A percentile compares a stretch with the other conserved stretches of the same genome.
phyloP scores from a whole-genome alignment of 2,329 filamentous ascomycete genomes.

The Stagonosporopsis cucurbitacearum region DNA sequence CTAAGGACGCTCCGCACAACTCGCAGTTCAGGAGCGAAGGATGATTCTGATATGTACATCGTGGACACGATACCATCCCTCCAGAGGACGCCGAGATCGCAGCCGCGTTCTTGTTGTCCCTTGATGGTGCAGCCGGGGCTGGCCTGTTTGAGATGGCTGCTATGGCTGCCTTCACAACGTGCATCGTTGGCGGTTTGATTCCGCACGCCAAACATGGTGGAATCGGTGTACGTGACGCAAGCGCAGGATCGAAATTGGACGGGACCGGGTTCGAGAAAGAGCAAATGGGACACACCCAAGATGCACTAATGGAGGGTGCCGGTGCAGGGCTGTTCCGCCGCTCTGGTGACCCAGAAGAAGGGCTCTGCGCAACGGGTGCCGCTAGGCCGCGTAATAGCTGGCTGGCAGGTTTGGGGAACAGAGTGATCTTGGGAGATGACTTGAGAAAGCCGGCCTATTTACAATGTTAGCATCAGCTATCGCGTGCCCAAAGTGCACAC shows the following conservation, averaged over 20 bases:
- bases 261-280: slow-evolving; percentile 93
- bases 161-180: slow-evolving; percentile 86
- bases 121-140: slow-evolving; percentile 35
- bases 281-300: slow-evolving; percentile 96
- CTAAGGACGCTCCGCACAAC: slow-evolving; percentile 82
- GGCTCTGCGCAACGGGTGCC: slow-evolving; percentile 46
- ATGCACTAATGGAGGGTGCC: slow-evolving; percentile 67
- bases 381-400: slow-evolving; percentile 62
- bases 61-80: slow-evolving; percentile 64
- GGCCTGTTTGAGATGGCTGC: slow-evolving; percentile 69
- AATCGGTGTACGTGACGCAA: slow-evolving; percentile 78
- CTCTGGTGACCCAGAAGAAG: slow-evolving; percentile 40
- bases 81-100: slow-evolving; percentile 17
- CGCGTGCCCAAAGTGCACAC: neutral
- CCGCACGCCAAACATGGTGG: slow-evolving; percentile 92
- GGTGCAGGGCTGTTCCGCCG: slow-evolving; percentile 52
- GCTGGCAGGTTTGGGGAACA: slow-evolving; percentile 82
- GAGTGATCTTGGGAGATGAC: slow-evolving; percentile 90
- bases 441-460: slow-evolving; percentile 85
- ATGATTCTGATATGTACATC: slow-evolving; percentile 94
- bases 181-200: slow-evolving; percentile 84
- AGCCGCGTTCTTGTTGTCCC: slow-evolving; percentile 48
- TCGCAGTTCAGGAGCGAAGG: slow-evolving; percentile 86
- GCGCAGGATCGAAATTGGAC: slow-evolving; percentile 87
- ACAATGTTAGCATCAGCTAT: slow-evolving; percentile 26